phyloP scores from a whole-genome alignment of 305 asterid genomes.

The Salvia sclarea region DNA sequence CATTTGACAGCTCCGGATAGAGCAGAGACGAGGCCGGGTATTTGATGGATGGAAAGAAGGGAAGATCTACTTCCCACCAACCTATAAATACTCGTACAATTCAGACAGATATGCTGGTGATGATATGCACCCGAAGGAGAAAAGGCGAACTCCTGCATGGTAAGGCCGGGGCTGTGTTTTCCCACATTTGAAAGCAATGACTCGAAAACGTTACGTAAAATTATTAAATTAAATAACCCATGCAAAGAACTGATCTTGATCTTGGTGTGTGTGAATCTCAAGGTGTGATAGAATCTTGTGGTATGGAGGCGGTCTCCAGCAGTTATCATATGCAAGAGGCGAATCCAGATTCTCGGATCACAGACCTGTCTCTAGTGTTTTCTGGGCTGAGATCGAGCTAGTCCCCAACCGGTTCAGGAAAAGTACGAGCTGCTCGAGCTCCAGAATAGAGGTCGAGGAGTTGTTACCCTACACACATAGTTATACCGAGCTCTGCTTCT shows the following conservation, averaged over 20 bases:
- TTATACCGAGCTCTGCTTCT: slow-evolving; percentile 92
- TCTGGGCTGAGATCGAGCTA: slow-evolving; percentile 84
- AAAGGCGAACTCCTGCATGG: slow-evolving; percentile 96
- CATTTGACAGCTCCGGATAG: slow-evolving; percentile 64
- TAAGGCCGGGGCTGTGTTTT: slow-evolving; percentile 34
- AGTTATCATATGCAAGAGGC: slow-evolving; percentile 76
- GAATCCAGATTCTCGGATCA: slow-evolving; percentile 93
- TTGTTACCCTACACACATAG: slow-evolving; percentile 85
- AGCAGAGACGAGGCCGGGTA: slow-evolving; percentile 84
- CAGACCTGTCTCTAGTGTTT: slow-evolving; percentile 84
- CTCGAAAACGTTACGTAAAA: neutral
- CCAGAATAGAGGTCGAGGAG: slow-evolving; percentile 85
- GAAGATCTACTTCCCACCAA: slow-evolving; percentile 92
- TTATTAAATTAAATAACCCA: no score
- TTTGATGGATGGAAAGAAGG: slow-evolving; percentile 96
- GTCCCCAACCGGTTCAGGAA: slow-evolving; percentile 66
- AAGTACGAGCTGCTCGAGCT: slow-evolving; percentile 83
- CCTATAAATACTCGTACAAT: slow-evolving; percentile 85
- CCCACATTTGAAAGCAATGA: neutral
- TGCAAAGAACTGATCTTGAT: slow-evolving; percentile 31
- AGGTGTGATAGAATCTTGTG: slow-evolving; percentile 94
- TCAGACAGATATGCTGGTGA: slow-evolving; percentile 95
- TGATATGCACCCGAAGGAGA: slow-evolving; percentile 91
- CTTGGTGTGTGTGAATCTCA: slow-evolving; percentile 19
- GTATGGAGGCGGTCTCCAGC: slow-evolving; percentile 90